Evolutionary conservation across 257 asterid species (phyloP).

Genomic region (Euphrasia confusa): DNA sequence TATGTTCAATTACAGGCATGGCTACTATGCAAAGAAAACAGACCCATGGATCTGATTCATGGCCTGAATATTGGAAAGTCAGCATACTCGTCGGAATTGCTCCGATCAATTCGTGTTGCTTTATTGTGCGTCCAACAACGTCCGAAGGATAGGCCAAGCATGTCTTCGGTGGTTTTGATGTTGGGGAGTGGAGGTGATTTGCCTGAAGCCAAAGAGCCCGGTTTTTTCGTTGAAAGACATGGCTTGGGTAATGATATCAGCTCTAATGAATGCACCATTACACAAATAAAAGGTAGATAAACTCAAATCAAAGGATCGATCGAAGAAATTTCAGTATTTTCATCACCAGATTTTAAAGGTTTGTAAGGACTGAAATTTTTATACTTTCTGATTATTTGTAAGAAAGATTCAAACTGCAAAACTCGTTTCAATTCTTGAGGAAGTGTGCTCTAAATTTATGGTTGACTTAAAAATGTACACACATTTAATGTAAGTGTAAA

Average conservation of each 20-base stretch:
- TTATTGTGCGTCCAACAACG: constrained; percentile 5
- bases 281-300: background rate
- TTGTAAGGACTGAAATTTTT: too few species aligned
- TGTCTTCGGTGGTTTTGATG: constrained; percentile 2
- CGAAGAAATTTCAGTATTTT: too few species aligned
- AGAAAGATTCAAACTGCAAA: too few species aligned
- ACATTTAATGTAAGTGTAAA: too few species aligned
- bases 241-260: background rate
- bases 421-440: too few species aligned
- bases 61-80: background rate
- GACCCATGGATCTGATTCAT: background rate
- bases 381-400: too few species aligned
- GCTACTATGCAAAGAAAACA: background rate
- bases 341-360: too few species aligned
- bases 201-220: constrained; percentile 5
- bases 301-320: background rate
- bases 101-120: background rate
- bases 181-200: constrained; percentile 3
- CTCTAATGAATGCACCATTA: background rate
- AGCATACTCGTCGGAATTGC: background rate
- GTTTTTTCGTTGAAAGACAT: background rate
- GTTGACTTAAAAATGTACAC: too few species aligned
- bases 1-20: constrained; percentile 4
- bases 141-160: background rate
- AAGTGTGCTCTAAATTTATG: too few species aligned